Evolutionary conservation across 1,284 basidiomycete genomes (phyloP).

Genomic region (Trichosporon coremiiforme): DNA sequence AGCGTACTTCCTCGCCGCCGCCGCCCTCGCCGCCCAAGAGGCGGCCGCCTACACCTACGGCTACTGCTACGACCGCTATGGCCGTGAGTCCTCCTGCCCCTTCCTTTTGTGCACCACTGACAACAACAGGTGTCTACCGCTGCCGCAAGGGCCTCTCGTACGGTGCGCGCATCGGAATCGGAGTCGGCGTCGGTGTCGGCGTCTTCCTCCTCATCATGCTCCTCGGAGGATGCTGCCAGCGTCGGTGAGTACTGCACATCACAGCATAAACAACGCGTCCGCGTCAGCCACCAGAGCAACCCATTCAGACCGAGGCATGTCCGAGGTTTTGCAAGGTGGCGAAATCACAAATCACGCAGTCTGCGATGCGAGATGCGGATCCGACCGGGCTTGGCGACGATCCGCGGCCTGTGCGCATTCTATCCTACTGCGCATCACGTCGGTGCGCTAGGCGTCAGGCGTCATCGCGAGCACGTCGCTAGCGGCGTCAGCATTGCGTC

Average conservation of each 20-base stretch:
- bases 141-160: not conserved
- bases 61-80: constrained; percentile 7
- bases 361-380: not conserved
- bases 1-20: constrained; percentile 10
- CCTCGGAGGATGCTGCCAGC: constrained; percentile 18
- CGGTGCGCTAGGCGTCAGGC: not conserved
- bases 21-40: constrained; percentile 10
- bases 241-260: not conserved
- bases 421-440: not conserved
- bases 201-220: constrained; percentile 18
- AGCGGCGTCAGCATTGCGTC: not conserved
- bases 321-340: not conserved
- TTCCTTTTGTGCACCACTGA: not conserved
- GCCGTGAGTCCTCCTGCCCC: not conserved
- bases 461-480: not conserved
- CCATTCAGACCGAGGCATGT: not conserved
- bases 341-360: not conserved
- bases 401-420: not conserved
- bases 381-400: not conserved
- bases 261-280: not conserved
- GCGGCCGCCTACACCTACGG: not conserved
- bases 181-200: constrained; percentile 16
- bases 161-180: constrained; percentile 9
- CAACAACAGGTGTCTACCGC: not conserved
- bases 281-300: not conserved